Evolutionary conservation across 2,329 filamentous ascomycete species (phyloP).

Genomic region (Lecanicillium sp.): DNA sequence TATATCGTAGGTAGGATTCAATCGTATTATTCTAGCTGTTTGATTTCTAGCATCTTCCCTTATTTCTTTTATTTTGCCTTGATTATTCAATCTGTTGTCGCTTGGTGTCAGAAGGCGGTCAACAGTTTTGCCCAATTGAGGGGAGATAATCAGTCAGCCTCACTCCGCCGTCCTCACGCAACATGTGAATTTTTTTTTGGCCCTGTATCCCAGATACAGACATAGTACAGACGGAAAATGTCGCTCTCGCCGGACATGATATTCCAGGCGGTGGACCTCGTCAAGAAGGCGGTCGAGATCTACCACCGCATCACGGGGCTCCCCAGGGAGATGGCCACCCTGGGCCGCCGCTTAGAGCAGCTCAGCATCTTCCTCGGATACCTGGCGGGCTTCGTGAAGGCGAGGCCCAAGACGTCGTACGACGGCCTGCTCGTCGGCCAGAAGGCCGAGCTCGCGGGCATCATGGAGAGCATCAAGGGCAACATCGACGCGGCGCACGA

Average conservation of each 20-base stretch:
- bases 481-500: constrained; percentile 19
- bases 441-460: constrained; percentile 17
- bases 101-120: too few species aligned
- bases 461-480: constrained; percentile 18
- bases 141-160: too few species aligned
- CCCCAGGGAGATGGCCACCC: constrained; percentile 19
- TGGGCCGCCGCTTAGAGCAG: constrained; percentile 20
- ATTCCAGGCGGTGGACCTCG: constrained; percentile 19
- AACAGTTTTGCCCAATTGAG: too few species aligned
- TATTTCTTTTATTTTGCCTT: too few species aligned
- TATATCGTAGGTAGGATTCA: too few species aligned
- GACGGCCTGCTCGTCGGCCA: constrained; percentile 15
- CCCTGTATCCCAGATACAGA: too few species aligned
- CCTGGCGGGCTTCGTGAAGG: constrained; percentile 17
- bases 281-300: constrained; percentile 18
- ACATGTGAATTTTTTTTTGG: too few species aligned
- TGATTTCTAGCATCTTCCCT: too few species aligned
- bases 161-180: too few species aligned
- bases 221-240: too few species aligned
- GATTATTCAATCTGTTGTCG: too few species aligned
- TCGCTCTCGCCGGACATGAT: constrained; percentile 18
- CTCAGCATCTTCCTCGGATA: constrained; percentile 18
- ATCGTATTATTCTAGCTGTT: too few species aligned
- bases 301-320: constrained; percentile 20
- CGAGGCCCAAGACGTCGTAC: constrained; percentile 6